Evolutionary conservation across 371 early-diverging fungal genomes (phyloP).

Genomic region (Zancudomyces culisetae): DNA sequence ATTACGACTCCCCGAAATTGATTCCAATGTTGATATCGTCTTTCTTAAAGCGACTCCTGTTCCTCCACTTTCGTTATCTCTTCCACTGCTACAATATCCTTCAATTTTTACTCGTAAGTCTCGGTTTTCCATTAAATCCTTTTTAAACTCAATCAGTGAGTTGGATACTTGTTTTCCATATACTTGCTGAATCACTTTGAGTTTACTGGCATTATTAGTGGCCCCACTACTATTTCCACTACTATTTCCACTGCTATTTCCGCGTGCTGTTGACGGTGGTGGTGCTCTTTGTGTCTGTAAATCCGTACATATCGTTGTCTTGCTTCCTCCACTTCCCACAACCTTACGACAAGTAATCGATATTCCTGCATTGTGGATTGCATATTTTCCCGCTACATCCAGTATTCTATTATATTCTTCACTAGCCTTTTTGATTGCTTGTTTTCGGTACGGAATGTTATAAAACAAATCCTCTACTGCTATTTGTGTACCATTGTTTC

Average conservation of each 20-base stretch:
- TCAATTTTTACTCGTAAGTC: neutral
- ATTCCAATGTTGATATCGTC: too few relatives aligned
- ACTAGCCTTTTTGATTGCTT: conserved; percentile 52
- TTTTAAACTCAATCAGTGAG: conserved; percentile 33
- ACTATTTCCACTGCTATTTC: too few relatives aligned
- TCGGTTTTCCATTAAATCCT: neutral
- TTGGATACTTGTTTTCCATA: conserved; percentile 57
- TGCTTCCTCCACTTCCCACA: conserved; percentile 1
- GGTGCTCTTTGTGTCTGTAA: conserved; percentile 23
- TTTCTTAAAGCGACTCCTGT: too few relatives aligned
- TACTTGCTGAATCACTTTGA: conserved; percentile 59
- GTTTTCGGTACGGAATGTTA: conserved; percentile 62
- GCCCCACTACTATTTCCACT: conserved; percentile 38
- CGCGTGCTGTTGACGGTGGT: too few relatives aligned
- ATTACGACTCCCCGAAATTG: too few relatives aligned
- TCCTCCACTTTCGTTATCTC: too few relatives aligned
- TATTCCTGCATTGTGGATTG: conserved; percentile 69
- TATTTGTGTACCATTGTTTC: conserved; percentile 80
- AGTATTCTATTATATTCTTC: conserved; percentile 79
- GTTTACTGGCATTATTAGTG: conserved; percentile 30
- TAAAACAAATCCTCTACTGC: conserved; percentile 85
- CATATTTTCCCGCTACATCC: conserved; percentile 72
- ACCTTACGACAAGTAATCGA: conserved; percentile 74
- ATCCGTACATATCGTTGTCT: conserved; percentile 16
- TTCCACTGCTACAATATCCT: conserved; percentile 29